Evolutionary conservation across 2,329 filamentous ascomycete genomes (phyloP), one percentile per base, ranked within the genome.

Genomic region (Colletotrichum sp.): DNA sequence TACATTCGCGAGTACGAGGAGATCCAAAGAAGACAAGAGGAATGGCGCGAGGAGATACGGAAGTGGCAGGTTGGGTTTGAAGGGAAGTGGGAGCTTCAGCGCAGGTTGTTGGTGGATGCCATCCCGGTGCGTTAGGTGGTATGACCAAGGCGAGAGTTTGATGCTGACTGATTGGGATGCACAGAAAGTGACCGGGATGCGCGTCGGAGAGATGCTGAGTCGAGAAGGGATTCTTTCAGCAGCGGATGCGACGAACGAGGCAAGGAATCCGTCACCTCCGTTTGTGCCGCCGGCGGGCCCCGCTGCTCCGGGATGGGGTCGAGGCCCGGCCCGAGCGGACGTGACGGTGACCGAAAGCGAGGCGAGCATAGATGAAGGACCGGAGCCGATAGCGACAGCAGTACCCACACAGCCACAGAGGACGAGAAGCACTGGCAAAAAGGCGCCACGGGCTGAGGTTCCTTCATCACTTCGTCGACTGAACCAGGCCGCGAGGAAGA

Each of bases 391-490:
- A 44, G 6, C 21, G 32, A 30, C 21, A 2, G 2, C 36, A 15
- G 24, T 13, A 16, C 1, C 57, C 2, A 9, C 30, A 1, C 28
- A 26, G 8, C 44, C 69, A 24, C 24, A 9, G 10, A 34, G 34
- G 18, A 67, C 18, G 15, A 66, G 62, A 28, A 76, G 73, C 34
- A 76, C 63, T 0, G 73, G 73, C 18, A 73, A 64, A 13, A 73
- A 49, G 26, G 73, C 24, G 7, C 72, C 68, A 10, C 55, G 49
- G 8, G 44, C 68, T 4, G 16, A 12, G 10, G 6, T 10, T 10
- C 21, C 6, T 68, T 13, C n/a, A 10, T 21, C 67, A 13, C 26
- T 18, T 21, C 57, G 16, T 26, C 30, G 66, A 12, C 57, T 59
- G 3, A 32, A 57, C 32, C 34, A 70, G 26, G 5, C 39, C 12